These are phyloP conservation scores for Styphnolobium japonicum DNA, from an alignment of 306 rosid genomes.

Conservation along the genomic window DNA sequence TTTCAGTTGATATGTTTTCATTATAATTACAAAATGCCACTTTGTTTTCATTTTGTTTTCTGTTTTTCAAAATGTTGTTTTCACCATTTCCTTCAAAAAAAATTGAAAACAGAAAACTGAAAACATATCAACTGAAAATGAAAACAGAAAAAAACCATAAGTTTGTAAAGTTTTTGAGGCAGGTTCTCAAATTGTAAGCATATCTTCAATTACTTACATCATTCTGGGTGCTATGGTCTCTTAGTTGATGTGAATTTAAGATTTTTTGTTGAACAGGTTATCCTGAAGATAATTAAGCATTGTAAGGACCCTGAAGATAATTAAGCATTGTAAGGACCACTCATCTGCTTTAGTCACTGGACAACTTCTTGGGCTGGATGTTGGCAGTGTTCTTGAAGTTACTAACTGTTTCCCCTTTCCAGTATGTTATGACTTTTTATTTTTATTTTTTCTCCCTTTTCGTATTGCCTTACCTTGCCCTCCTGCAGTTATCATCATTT, in stretches of 20 bases:
- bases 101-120: no score
- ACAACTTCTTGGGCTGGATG: constrained; percentile 96
- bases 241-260: no score
- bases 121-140: no score
- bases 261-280: constrained; percentile 48
- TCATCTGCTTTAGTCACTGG: constrained; percentile 93
- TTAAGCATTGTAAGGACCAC: constrained; percentile 96
- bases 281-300: constrained; percentile 94
- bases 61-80: no score
- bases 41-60: no score
- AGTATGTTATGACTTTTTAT: constrained; percentile 35
- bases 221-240: background rate
- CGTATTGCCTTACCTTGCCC: background rate
- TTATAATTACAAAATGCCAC: no score
- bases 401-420: constrained; percentile 98
- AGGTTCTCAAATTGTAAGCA: background rate
- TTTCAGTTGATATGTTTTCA: no score
- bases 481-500: background rate
- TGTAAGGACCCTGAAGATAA: no score
- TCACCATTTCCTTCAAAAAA: no score
- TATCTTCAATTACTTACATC: background rate
- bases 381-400: constrained; percentile 97
- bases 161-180: background rate
- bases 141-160: no score
- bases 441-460: background rate